A percentile compares a stretch with the other conserved stretches of the same genome.
Evolutionary conservation across 805 yeast genomes (phyloP).

Genomic region (Wickerhamomyces queroliae): DNA sequence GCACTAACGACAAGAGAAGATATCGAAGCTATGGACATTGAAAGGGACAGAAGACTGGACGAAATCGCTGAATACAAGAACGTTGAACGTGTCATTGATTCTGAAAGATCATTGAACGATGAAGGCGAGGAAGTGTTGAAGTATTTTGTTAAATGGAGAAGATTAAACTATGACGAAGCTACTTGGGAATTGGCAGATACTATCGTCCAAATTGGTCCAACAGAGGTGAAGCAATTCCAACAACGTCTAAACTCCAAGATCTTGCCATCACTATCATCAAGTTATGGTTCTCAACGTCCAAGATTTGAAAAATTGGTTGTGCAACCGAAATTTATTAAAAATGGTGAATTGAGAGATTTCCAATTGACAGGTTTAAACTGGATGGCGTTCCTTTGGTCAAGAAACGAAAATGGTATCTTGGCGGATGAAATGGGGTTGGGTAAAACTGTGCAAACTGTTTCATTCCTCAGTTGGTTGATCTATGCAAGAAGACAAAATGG

Average conservation of each 20-base stretch:
- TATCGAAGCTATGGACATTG: constrained; percentile 88
- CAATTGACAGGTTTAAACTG: constrained; percentile 97
- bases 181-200: constrained; percentile 94
- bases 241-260: constrained; percentile 77
- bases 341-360: constrained; percentile 92
- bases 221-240: constrained; percentile 78
- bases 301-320: constrained; percentile 77
- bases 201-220: constrained; percentile 80
- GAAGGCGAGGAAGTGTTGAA: constrained; percentile 63
- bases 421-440: constrained; percentile 99
- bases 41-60: constrained; percentile 77
- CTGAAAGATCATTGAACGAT: constrained; percentile 61
- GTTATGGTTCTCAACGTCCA: constrained; percentile 73
- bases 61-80: constrained; percentile 77
- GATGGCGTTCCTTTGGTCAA: constrained; percentile 99
- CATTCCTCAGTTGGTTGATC: constrained; percentile 90
- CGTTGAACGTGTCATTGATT: constrained; percentile 86
- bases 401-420: constrained; percentile 93
- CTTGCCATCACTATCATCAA: constrained; percentile 73
- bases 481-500: constrained; percentile 97
- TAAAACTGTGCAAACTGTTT: constrained; percentile 94
- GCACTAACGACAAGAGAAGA: constrained; percentile 86
- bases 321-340: constrained; percentile 87
- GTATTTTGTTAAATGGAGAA: constrained; percentile 89
- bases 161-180: constrained; percentile 90